These are phyloP conservation scores for Jamesozyma lodderae DNA, from an alignment of 805 yeast genomes.

Conservation along the genomic window DNA sequence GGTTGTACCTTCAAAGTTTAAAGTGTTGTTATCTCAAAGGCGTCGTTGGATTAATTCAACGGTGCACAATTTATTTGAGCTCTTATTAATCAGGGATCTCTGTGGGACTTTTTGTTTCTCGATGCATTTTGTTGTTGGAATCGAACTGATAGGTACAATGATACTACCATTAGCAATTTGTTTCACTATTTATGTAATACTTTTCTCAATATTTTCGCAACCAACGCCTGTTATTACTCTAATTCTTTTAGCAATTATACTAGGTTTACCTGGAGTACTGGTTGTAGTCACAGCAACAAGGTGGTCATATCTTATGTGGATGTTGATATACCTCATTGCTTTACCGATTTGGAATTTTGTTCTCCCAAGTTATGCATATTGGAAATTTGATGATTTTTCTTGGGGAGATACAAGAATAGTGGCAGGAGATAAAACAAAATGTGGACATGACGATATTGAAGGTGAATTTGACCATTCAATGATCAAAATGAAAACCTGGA, in stretches of 20 bases:
- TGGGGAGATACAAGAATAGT: slow-evolving; percentile 95
- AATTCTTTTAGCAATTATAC: slow-evolving; percentile 62
- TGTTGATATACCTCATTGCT: slow-evolving; percentile 66
- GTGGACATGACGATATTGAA: slow-evolving; percentile 53
- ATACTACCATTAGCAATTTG: slow-evolving; percentile 83
- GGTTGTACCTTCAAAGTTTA: slow-evolving; percentile 71
- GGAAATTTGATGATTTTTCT: slow-evolving; percentile 93
- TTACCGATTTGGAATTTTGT: slow-evolving; percentile 93
- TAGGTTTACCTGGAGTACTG: slow-evolving; percentile 78
- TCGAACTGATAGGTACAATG: slow-evolving; percentile 79
- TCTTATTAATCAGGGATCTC: slow-evolving; percentile 71
- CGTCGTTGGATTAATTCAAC: slow-evolving; percentile 97
- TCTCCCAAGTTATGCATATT: slow-evolving; percentile 75
- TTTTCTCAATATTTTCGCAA: slow-evolving; percentile 55
- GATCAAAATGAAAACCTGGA: slow-evolving; percentile 90
- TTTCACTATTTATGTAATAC: slow-evolving; percentile 72
- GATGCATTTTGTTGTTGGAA: slow-evolving; percentile 82
- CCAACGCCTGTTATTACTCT: slow-evolving; percentile 78
- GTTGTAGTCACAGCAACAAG: slow-evolving; percentile 76
- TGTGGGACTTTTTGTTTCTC: slow-evolving; percentile 94
- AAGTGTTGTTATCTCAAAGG: slow-evolving; percentile 77
- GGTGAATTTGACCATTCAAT: slow-evolving; percentile 88
- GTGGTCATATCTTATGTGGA: slow-evolving; percentile 65
- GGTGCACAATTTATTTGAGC: slow-evolving; percentile 83
- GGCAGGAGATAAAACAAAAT: slow-evolving; percentile 43